Percentiles rank a stretch among this genome's conserved stretches.
These are phyloP conservation scores for Karstenula rhodostoma DNA, from an alignment of 2,329 filamentous ascomycete genomes.

Conservation along the genomic window DNA sequence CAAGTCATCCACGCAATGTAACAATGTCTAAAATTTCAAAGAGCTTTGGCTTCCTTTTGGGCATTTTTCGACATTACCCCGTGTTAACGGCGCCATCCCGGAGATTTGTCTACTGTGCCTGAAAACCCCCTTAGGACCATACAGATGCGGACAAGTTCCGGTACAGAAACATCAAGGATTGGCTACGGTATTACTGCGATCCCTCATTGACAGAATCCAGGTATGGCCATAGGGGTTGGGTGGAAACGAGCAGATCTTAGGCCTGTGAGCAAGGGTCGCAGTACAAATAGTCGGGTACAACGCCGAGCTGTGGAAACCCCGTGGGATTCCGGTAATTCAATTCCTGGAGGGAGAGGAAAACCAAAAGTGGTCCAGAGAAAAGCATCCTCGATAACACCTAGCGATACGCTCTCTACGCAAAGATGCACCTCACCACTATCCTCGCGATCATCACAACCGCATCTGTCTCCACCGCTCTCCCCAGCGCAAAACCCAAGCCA, in stretches of 20 bases:
- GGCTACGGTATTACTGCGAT: not conserved
- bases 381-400: not conserved
- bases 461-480: not conserved
- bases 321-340: not conserved
- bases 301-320: not conserved
- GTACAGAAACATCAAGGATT: not conserved
- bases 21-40: not conserved
- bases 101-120: not conserved
- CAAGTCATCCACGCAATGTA: too few species aligned
- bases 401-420: not conserved
- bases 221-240: not conserved
- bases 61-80: not conserved
- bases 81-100: not conserved
- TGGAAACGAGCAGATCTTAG: not conserved
- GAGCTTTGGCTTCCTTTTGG: not conserved
- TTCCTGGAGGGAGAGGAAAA: not conserved
- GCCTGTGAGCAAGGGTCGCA: not conserved
- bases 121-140: not conserved
- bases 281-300: not conserved
- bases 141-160: not conserved
- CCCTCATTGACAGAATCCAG: not conserved
- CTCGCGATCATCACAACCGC: not conserved
- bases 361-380: not conserved
- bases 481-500: not conserved
- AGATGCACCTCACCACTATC: not conserved